Base-by-base conservation (phyloP, 371 early-diverging fungal genomes). In the Circinella minor region DNA sequence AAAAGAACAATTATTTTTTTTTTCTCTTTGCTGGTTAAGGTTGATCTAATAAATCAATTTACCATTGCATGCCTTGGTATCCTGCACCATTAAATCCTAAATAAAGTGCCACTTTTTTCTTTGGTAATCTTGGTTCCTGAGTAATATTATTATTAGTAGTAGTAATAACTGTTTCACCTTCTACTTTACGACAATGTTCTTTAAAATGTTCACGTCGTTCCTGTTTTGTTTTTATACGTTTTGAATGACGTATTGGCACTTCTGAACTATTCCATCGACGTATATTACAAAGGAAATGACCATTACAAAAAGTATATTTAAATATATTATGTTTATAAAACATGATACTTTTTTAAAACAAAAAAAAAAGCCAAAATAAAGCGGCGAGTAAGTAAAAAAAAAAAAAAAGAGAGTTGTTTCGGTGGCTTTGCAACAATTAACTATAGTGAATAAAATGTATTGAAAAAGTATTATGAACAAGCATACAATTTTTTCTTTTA, bases 1-100 rank as follows among this genome's bases (percentile, higher is more conserved):
- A 27, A 27, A 27, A 27, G n/a, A 27, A 9, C 43, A 43, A 3
- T 11, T 11, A 43, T 43, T 43, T 43, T 43, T 3, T 43, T 9
- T 43, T 39, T 39, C 39, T 34, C 36, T 34, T 55, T 54, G n/a
- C 11, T 27, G 27, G 27, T 27, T 1, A 27, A 27, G 2, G 27
- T 27, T 27, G 27, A 27, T n/a, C 27, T 27, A 27, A 27, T 27
- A 2, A 27, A 27, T 27, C 27, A 27, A 27, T 34, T 75, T 89
- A 92, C 92, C 93, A 83, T 77, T 98, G 98, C 97, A 98, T 95
- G 37, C 99, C 99, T 68, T 94, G 91, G 82, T 95, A 99, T 1
- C 92, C 94, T n/a, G 96, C 91, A 6, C 99, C 99, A 74, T 94
- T 93, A 80, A 92, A 99, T 7, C 96, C 95, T 74, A 98, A 76